Conservation (phyloP, 1,284 basidiomycete genomes). For the Tremellales sp. region DNA sequence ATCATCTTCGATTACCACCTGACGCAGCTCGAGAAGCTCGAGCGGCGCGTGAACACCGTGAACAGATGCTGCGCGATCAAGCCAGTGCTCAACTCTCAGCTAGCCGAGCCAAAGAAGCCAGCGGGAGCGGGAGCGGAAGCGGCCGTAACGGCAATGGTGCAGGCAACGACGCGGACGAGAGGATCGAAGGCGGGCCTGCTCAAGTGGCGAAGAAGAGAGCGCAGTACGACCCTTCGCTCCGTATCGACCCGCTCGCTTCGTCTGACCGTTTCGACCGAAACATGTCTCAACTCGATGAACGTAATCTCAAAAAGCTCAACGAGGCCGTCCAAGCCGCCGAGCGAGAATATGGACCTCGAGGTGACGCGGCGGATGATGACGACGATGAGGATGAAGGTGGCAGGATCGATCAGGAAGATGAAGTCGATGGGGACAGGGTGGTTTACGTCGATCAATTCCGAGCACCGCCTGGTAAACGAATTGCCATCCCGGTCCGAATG, state of each 20-base stretch:
- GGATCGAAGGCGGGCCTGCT: neutral
- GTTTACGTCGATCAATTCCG: slow-evolving; percentile 67
- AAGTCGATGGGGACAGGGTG: slow-evolving; percentile 28
- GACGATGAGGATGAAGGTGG: slow-evolving; percentile 33
- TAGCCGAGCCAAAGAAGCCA: slow-evolving; percentile 3
- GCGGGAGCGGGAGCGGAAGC: neutral
- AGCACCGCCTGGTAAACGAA: slow-evolving; percentile 82
- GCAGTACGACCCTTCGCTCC: slow-evolving; percentile 52
- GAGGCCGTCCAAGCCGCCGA: slow-evolving; percentile 52
- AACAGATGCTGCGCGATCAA: slow-evolving; percentile 65
- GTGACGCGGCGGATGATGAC: slow-evolving; percentile 44
- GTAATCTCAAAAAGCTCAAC: slow-evolving; percentile 52
- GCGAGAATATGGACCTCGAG: slow-evolving; percentile 47
- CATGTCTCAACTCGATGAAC: slow-evolving; percentile 39
- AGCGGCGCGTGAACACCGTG: slow-evolving; percentile 75
- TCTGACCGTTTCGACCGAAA: slow-evolving; percentile 74
- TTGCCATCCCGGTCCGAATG: slow-evolving; percentile 86
- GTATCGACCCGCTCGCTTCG: slow-evolving; percentile 79
- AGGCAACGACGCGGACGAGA: neutral
- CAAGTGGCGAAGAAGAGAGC: slow-evolving; percentile 6
- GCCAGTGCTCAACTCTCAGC: slow-evolving; percentile 18
- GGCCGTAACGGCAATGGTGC: neutral
- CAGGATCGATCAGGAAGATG: slow-evolving; percentile 46
- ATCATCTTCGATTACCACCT: slow-evolving; percentile 67
- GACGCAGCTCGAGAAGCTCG: slow-evolving; percentile 71